Conservation (phyloP, 345 rosid genomes). For the Erysimum cheiranthoides region DNA sequence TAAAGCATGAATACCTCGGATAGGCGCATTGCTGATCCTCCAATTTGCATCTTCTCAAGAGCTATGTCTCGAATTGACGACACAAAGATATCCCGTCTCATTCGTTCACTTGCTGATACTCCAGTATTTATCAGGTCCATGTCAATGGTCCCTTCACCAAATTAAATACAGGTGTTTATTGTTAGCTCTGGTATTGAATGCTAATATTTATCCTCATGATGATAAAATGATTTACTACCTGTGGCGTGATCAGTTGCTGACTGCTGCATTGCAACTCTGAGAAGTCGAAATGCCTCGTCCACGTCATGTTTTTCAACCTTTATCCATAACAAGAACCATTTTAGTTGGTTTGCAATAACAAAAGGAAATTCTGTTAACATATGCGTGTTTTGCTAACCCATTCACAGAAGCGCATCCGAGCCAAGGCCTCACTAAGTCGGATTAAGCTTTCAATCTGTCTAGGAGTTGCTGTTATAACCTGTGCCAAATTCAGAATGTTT, state of each 20-base stretch:
- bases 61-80: conserved; percentile 63
- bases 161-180: neutral
- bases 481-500: conserved; percentile 36
- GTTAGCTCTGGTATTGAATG: conserved; percentile 16
- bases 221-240: conserved; percentile 59
- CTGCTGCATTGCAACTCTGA: conserved; percentile 99
- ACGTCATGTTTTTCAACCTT: conserved; percentile 90
- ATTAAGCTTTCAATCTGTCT: conserved; percentile 96
- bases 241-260: conserved; percentile 98
- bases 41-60: conserved; percentile 85
- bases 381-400: conserved; percentile 56
- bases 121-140: conserved; percentile 99
- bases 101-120: conserved; percentile 92
- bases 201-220: neutral
- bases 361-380: neutral
- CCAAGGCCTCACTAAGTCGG: conserved; percentile 96
- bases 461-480: conserved; percentile 99
- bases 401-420: conserved; percentile 95
- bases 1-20: conserved; percentile 57
- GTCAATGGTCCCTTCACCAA: conserved; percentile 82
- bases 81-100: conserved; percentile 78
- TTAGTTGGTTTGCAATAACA: neutral
- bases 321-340: conserved; percentile 17
- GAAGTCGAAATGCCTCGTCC: conserved; percentile 85
- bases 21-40: conserved; percentile 83